These are phyloP conservation scores for Lomentospora prolificans DNA, from an alignment of 2,329 filamentous ascomycete genomes.

Conservation along the genomic window DNA sequence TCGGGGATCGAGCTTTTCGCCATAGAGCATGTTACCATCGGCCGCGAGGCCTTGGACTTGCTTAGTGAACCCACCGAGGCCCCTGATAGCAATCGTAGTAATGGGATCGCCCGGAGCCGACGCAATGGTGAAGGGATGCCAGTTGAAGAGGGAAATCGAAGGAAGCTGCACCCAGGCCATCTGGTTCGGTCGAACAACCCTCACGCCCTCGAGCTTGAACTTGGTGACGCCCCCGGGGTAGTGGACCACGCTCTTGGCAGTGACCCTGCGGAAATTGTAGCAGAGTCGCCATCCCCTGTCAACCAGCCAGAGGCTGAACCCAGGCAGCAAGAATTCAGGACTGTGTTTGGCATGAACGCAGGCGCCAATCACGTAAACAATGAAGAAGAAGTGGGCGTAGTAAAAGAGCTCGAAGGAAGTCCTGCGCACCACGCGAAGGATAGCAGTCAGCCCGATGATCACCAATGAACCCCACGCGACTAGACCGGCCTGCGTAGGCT, in stretches of 20 bases:
- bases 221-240: conserved; percentile 15
- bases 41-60: conserved; percentile 6
- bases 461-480: conserved; percentile 14
- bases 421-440: conserved; percentile 13
- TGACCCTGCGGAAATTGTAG: conserved; percentile 12
- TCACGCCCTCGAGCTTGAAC: conserved; percentile 13
- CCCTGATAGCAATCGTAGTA: conserved; percentile 13
- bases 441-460: conserved; percentile 15
- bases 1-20: neutral
- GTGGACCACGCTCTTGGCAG: conserved; percentile 10
- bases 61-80: conserved; percentile 13
- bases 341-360: conserved; percentile 16
- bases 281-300: conserved; percentile 15
- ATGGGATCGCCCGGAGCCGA: conserved; percentile 10
- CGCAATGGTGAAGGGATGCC: conserved; percentile 19
- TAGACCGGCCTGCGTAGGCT: conserved; percentile 14
- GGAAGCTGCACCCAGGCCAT: conserved; percentile 17
- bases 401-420: conserved; percentile 16
- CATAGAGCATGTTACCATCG: neutral
- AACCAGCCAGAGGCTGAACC: conserved; percentile 15
- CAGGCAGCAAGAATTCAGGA: conserved; percentile 16
- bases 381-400: conserved; percentile 16
- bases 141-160: conserved; percentile 14
- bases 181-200: conserved; percentile 13
- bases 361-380: conserved; percentile 16